phyloP scores from a whole-genome alignment of 768 basidiomycete genomes.

The Leccinum aurantiacum region DNA sequence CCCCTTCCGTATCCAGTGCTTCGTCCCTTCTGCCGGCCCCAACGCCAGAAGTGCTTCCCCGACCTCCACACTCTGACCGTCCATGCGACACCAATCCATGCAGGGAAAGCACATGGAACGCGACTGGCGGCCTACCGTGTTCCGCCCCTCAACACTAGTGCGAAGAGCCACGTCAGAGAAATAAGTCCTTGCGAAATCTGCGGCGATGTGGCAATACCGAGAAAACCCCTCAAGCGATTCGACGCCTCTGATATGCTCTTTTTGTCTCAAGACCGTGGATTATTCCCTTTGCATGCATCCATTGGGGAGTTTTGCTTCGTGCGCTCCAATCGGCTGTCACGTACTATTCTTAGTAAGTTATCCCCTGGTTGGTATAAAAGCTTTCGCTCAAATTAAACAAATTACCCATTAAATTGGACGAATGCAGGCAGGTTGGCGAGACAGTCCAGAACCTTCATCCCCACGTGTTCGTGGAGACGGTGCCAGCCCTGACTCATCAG shows the following conservation, averaged over 20 bases:
- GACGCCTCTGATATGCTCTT: background rate
- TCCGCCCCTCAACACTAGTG: background rate
- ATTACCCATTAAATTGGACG: background rate
- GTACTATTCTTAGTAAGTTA: background rate
- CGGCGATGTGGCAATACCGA: constrained; percentile 1
- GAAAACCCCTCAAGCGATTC: background rate
- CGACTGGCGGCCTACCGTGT: background rate
- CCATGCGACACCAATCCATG: background rate
- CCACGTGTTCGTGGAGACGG: constrained; percentile 4
- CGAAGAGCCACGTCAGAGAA: background rate
- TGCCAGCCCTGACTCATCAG: background rate
- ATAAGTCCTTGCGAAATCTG: background rate
- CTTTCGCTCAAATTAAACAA: background rate
- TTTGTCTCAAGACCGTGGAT: background rate
- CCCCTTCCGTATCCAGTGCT: too few species aligned
- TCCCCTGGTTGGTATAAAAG: background rate
- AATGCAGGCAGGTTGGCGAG: background rate
- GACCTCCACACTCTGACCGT: too few species aligned
- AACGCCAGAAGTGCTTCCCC: too few species aligned
- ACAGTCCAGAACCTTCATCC: background rate
- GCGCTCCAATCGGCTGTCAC: background rate
- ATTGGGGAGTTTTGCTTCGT: background rate
- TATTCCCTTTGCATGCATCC: background rate
- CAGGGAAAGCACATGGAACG: constrained; percentile 5
- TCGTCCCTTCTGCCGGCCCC: too few species aligned